Conservation (phyloP, 1,284 basidiomycete genomes). For the Cystobasidiaceae sp. region DNA sequence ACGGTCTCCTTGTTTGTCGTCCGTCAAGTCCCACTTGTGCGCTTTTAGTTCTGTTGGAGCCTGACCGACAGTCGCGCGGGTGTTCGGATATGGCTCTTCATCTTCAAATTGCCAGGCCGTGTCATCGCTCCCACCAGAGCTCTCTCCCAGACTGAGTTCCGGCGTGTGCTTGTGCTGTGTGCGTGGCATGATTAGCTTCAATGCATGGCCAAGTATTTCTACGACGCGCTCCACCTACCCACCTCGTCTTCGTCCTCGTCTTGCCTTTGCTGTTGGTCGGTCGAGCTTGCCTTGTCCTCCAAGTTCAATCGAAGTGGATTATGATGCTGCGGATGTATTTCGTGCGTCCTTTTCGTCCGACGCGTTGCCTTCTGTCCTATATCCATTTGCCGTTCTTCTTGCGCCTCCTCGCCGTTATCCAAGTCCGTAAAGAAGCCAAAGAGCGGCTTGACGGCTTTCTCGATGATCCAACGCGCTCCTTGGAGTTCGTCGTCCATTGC, state of each 20-base stretch:
- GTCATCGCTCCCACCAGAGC: slow-evolving; percentile 15
- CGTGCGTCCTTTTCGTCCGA: neutral
- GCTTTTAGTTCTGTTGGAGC: too few relatives aligned
- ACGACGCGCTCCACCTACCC: too few relatives aligned
- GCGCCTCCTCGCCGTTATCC: neutral
- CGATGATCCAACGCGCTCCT: slow-evolving; percentile 22
- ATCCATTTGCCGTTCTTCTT: too few relatives aligned
- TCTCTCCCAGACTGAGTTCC: slow-evolving; percentile 26
- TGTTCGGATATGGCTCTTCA: neutral
- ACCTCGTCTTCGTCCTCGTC: slow-evolving; percentile 12
- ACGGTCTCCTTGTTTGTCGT: neutral
- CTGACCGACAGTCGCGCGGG: too few relatives aligned
- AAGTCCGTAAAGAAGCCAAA: slow-evolving; percentile 25
- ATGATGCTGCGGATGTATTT: too few relatives aligned
- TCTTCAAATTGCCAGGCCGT: neutral
- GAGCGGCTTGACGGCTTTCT: slow-evolving; percentile 18
- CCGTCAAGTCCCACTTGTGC: too few relatives aligned
- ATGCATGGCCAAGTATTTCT: too few relatives aligned
- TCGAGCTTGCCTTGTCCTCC: slow-evolving; percentile 4
- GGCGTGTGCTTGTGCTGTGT: slow-evolving; percentile 22
- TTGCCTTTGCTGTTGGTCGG: neutral
- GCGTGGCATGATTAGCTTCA: too few relatives aligned
- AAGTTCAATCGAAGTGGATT: neutral
- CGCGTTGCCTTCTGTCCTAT: neutral
- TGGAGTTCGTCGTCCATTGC: slow-evolving; percentile 28